Evolutionary conservation across 441 rosid species (phyloP), one percentile per base, ranked within the genome.

Genomic region (Populus hybrid): DNA sequence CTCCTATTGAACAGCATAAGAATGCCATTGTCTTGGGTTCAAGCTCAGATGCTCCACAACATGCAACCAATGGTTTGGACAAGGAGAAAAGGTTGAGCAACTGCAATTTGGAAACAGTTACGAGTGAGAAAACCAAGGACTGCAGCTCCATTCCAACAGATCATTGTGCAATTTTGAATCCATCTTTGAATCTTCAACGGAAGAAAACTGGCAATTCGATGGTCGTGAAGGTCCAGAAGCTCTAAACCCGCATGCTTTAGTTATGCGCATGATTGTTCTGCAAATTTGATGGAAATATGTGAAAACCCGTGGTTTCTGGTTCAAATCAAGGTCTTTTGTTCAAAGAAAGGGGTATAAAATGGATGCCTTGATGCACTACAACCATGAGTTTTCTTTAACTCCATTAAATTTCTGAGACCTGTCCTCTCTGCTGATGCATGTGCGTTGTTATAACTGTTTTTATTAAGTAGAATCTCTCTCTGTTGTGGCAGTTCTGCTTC

Each of bases 171-270:
- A 75, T 75, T 68, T 70, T 30, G 30, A 73, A 81, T 63, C 40
- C 82, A 67, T 82, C 74, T 38, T 73, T 78, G 66, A 79, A 67
- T 79, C 79, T 82, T 88, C 85, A 71, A 38, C 86, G 81, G 81
- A 81, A 79, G 34, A 76, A 66, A 71, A 32, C 82, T 69, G 64
- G 77, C 78, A 70, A 72, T 67, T 67, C 76, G 10, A 65, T 64
- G 74, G 80, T 77, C 78, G 84, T 76, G 73, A 76, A 87, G 90
- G 85, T 89, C 64, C 71, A 75, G 59, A 71, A 57, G 67, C 40
- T 75, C 66, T 75, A 21, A 59, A 68, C 30, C 71, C 79, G 34
- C 61, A 7, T 73, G 70, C 70, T 77, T 74, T 71, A 36, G 61
- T 61, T 65, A 10, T 42, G 34, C 40, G 10, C 23, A 11, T 69